Base-by-base conservation (phyloP, 345 rosid species). In the Xanthoceras sorbifolium region DNA sequence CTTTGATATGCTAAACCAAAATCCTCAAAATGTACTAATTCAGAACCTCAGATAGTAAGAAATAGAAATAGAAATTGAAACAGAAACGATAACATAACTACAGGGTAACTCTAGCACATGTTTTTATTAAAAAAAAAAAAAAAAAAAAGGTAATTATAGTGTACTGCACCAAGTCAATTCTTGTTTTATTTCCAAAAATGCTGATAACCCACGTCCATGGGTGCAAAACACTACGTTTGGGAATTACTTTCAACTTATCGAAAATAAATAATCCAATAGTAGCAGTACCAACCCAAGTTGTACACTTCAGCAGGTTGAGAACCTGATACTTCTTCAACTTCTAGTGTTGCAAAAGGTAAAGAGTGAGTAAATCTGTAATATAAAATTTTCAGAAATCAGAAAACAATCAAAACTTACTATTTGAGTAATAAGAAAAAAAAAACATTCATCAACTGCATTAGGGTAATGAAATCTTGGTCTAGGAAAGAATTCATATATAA, bases 301-400 rank as follows among this genome's bases (percentile, higher is more conserved):
- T 81, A 89, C 29, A 93, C 99, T 89, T 91, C 85, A 72, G 94
- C 98, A 40, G 97, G 97, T 69, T 85, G 85, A 81, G 97, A 86
- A 77, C 97, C 97, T 5, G 98, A 96, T 59, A 96, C 76, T 71
- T 87, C 92, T 67, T 92, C 98, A 1, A 83, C 97, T 52, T 96
- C 94, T 3, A 93, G 84, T 1, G 97, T 96, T 32, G 97, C 92
- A 76, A 93, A 96, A 54, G 98, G 90, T 71, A 93, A 73, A 5
- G 99, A 89, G 82, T 92, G 92, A 62, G 81, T 82, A 68, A 82
- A 88, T 84, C 99, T 92, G 88, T 81, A 48, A 66, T 1, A 64
- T 22, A 46, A n/a, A 64, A 59, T 50, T 50, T 18, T 23, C 62
- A 57, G 23, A 64, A 74, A 48, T n/a, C 29, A 44, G 1, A 76